Conservation (phyloP, 1,284 basidiomycete genomes). For the Apiotrichum domesticum region DNA sequence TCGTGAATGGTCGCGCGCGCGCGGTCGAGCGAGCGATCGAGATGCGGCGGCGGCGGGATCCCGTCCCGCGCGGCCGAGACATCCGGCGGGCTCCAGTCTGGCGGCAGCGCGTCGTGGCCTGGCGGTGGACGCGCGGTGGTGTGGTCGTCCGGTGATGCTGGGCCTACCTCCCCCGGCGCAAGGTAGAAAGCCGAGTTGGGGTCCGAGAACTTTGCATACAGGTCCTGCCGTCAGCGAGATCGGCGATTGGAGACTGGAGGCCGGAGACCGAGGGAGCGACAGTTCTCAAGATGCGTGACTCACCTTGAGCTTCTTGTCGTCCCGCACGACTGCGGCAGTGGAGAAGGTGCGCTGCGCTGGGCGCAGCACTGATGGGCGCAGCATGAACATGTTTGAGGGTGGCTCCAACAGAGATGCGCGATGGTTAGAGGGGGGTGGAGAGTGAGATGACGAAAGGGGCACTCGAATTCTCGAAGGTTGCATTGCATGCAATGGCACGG, state of each 20-base stretch:
- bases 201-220: constrained; percentile 35
- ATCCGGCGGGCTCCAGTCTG: constrained; percentile 4
- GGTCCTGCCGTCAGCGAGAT: constrained; percentile 18
- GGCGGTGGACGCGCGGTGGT: constrained; percentile 22
- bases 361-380: too few relatives aligned
- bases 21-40: constrained; percentile 11
- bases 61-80: constrained; percentile 1
- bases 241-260: too few relatives aligned
- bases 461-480: too few relatives aligned
- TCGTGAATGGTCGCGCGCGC: constrained; percentile 14
- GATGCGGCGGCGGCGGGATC: constrained; percentile 8
- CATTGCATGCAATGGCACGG: too few relatives aligned
- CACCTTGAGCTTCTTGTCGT: constrained; percentile 2
- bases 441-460: too few relatives aligned
- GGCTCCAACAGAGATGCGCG: too few relatives aligned
- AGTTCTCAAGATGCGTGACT: neutral
- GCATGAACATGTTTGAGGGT: too few relatives aligned
- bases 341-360: neutral
- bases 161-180: constrained; percentile 32
- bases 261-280: too few relatives aligned
- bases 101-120: neutral
- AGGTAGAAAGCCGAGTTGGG: constrained; percentile 38
- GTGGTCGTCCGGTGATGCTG: constrained; percentile 38
- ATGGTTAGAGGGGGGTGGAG: too few relatives aligned
- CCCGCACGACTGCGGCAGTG: neutral